Base-by-base conservation (phyloP, 306 rosid genomes). In the Medicago arabica region DNA sequence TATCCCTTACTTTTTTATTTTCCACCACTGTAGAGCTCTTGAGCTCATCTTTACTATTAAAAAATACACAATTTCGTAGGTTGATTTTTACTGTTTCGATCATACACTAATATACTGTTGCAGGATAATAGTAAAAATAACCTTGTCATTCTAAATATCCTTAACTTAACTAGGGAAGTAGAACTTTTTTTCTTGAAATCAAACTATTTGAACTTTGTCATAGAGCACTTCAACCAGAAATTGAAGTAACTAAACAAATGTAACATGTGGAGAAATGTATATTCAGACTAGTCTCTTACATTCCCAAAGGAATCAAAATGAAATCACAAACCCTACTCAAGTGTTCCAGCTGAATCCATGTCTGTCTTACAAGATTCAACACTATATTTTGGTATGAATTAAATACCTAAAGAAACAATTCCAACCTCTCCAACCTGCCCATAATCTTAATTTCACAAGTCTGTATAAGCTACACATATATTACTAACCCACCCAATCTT, bases 171-270 rank as follows among this genome's bases (percentile, higher is more conserved):
- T 25, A 19, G 14, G 15, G 44, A 60, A 60, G 67, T 25, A 31
- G 6, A 75, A 15, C 47, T 31, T 36, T 7, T 76, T 57, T 28
- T 15, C 66, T 40, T 50, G 19, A 63, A 72, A 51, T 40, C 6
- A 49, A 81, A 59, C 39, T 66, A 65, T 13, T 16, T 55, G 65
- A 65, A 47, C 61, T 70, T 50, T 61, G 59, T 28, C 14, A 5
- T 4, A 16, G 40, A 47, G 47, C 31, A 80, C 60, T 58, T 81
- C 53, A 40, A 67, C 58, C 75, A 74, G 71, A 74, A 65, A 40
- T 34, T 51, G 60, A 74, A 39, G 34, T 21, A 53, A 51, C 53
- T 9, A 17, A 40, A 23, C 36, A 47, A 28, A 47, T 23, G 53
- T 47, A 59, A 60, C 71, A 69, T 61, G 51, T 21, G 8, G 46